Evolutionary conservation across 495 filamentous ascomycete genomes (phyloP), one percentile per base, ranked within the genome.

Genomic region (Durotheca rogersii): DNA sequence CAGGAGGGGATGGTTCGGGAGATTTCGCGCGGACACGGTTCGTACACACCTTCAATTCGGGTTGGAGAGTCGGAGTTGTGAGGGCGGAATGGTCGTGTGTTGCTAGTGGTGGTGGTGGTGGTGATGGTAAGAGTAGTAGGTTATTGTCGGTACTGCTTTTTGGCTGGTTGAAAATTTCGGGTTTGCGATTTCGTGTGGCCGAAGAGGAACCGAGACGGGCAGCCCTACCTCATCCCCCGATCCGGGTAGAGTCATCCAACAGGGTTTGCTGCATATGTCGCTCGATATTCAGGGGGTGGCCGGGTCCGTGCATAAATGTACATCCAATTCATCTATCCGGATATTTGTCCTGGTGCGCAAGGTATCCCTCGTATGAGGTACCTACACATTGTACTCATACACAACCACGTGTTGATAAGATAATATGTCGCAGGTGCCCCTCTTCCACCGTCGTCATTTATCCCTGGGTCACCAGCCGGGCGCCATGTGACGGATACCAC

Each of bases 181-280:
- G 43, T 58, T 62, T 47, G 38, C 52, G 21, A 60, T 55, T 65
- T 66, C 62, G 62, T 65, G 62, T 59, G 62, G 51, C 62, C 62
- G 62, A 63, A 54, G 61, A 66, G 41, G 18, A 58, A 30, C 62
- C 62, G 62, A 56, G 25, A 31, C 15, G 29, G 32, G 32, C 39
- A 60, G 51, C 56, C 56, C 56, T 60, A 60, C 25, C 9, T 18
- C 33, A 4, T 2, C 14, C 16, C 25, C 2, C 39, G 29, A 6
- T 12, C 27, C 16, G 21, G 10, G 19, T n/a, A n/a, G 32, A n/a
- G 4, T 4, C 11, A n/a, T n/a, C n/a, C n/a, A n/a, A n/a, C n/a
- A n/a, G n/a, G n/a, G n/a, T n/a, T n/a, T n/a, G n/a, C n/a, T n/a
- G n/a, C n/a, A n/a, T n/a, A n/a, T n/a, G n/a, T n/a, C n/a, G n/a